A percentile compares a stretch with the other conserved stretches of the same genome.
These are phyloP conservation scores for Clathrospora elynae DNA, from an alignment of 2,329 filamentous ascomycete species.

Conservation along the genomic window DNA sequence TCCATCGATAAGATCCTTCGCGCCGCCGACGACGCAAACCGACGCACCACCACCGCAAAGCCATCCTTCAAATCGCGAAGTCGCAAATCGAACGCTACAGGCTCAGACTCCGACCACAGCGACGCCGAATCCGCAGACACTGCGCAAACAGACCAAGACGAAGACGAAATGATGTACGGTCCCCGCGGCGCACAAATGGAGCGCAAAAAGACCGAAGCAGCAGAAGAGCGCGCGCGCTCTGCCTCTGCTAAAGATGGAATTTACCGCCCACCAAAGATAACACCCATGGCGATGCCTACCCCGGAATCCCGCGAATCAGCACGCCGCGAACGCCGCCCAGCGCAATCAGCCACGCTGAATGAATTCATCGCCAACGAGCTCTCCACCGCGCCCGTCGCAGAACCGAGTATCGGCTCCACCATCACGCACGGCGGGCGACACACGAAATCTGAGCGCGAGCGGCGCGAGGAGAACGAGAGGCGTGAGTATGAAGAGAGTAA, in stretches of 20 bases:
- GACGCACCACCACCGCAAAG: slow-evolving; percentile 30
- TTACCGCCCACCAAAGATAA: slow-evolving; percentile 87
- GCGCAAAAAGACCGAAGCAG: slow-evolving; percentile 31
- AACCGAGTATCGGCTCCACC: slow-evolving; percentile 90
- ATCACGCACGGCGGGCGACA: slow-evolving; percentile 79
- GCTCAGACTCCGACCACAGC: slow-evolving; percentile 51
- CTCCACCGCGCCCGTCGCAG: slow-evolving; percentile 76
- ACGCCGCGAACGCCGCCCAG: slow-evolving; percentile 64
- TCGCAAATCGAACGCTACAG: slow-evolving; percentile 46
- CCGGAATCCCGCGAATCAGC: slow-evolving; percentile 65
- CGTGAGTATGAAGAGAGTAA: slow-evolving; percentile 90
- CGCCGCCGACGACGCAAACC: slow-evolving; percentile 72
- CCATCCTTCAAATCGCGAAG: slow-evolving; percentile 30
- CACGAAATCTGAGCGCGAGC: slow-evolving; percentile 76
- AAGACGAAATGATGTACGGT: slow-evolving; percentile 66
- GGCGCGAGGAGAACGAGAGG: slow-evolving; percentile 77
- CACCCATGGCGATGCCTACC: slow-evolving; percentile 81
- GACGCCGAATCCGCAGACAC: slow-evolving; percentile 38
- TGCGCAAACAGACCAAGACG: slow-evolving; percentile 42
- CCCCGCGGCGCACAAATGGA: slow-evolving; percentile 61
- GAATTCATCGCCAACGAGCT: slow-evolving; percentile 89
- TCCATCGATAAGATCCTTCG: slow-evolving; percentile 94
- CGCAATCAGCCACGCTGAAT: slow-evolving; percentile 83
- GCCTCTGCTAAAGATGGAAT: slow-evolving; percentile 63
- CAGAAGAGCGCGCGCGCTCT: slow-evolving; percentile 26